Base-by-base conservation (phyloP, 225 moss, liverwort and hornwort species). In the Physcomitrium patens region DNA sequence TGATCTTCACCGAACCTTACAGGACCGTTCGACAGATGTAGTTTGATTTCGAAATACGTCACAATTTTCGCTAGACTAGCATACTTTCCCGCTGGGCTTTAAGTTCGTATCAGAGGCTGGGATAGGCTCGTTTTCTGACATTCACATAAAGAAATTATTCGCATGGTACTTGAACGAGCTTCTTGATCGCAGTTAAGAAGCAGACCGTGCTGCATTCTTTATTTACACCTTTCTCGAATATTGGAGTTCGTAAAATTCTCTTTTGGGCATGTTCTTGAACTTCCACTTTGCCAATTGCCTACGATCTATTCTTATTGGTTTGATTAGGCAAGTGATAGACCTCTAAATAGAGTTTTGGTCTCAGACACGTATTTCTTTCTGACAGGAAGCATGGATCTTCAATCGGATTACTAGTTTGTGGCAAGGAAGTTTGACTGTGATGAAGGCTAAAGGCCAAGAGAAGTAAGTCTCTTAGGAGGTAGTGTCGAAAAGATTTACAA, bases 401-500 rank as follows among this genome's bases (percentile, higher is more conserved):
- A 50, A 37, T 67, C 50, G 6, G 31, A 49, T 10, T 27, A 11
- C 26, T 57, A 8, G 10, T 11, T n/a, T 27, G 47, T 16, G 58
- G 13, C 46, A 65, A 69, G 65, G 71, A 28, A 63, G 58, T 58
- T 51, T 63, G 19, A 45, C 31, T 45, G 63, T 68, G 78, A 68
- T 63, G 81, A 81, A 71, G 24, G 71, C 67, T 44, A 75, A 78
- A 37, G 51, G 50, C 63, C 78, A 53, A 58, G 15, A 57, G 53
- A 58, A 60, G 15, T 26, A 50, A 15, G 15, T 70, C 15, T 49
- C 3, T 72, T 23, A 14, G 58, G 28, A 82, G 76, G 58, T 72
- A 76, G 76, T 48, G 76, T 69, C 17, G 60, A 69, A 69, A 41
- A 59, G 18, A 73, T 20, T 24, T 46, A 72, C 78, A 71, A 85